Conservation (phyloP, 2,329 filamentous ascomycete genomes). For the Ascochyta fabae region DNA sequence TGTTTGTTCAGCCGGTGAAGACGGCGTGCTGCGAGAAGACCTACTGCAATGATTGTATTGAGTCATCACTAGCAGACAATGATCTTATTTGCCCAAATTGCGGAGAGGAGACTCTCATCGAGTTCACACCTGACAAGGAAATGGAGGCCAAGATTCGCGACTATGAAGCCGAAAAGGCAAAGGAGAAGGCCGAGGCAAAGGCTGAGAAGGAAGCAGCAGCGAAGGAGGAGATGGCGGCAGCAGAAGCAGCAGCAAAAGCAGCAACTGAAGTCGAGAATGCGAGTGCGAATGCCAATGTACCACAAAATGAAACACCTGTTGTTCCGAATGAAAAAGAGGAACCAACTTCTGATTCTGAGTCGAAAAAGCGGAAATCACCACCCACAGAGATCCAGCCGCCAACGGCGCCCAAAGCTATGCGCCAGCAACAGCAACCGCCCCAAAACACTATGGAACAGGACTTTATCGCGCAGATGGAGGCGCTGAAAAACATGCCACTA, state of each 20-base stretch:
- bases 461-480: constrained; percentile 56
- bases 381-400: constrained; percentile 67
- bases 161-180: constrained; percentile 65
- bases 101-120: constrained; percentile 78
- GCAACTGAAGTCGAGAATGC: constrained; percentile 31
- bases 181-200: constrained; percentile 50
- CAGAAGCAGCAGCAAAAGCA: constrained; percentile 30
- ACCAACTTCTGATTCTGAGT: constrained; percentile 47
- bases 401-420: constrained; percentile 56
- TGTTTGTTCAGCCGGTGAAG: constrained; percentile 99
- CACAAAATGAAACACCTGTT: constrained; percentile 21
- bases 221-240: constrained; percentile 50
- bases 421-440: constrained; percentile 45
- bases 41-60: constrained; percentile 99
- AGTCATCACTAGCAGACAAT: constrained; percentile 97
- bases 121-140: constrained; percentile 73
- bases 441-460: constrained; percentile 43
- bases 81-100: constrained; percentile 96
- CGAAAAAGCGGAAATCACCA: constrained; percentile 81
- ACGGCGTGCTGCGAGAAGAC: constrained; percentile 98
- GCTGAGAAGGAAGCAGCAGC: constrained; percentile 48
- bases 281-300: constrained; percentile 17
- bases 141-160: constrained; percentile 77
- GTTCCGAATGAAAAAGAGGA: constrained; percentile 31
- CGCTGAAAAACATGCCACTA: constrained; percentile 52